Conservation (phyloP, 768 basidiomycete genomes). For the Tricholoma sp. region DNA sequence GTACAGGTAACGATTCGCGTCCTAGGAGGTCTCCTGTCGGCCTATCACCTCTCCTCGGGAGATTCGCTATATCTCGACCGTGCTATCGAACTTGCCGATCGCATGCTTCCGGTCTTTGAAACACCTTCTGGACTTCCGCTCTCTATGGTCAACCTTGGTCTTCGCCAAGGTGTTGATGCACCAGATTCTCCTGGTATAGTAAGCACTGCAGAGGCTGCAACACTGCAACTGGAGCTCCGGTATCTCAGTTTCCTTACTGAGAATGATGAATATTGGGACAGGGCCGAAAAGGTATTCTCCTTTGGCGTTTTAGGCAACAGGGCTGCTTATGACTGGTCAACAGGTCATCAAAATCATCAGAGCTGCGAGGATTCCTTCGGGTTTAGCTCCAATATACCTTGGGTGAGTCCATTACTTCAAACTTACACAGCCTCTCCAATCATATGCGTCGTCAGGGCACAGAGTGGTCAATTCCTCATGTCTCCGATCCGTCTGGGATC, state of each 20-base stretch:
- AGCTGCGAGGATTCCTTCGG: constrained; percentile 51
- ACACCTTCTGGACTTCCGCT: constrained; percentile 75
- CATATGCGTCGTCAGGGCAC: constrained; percentile 21
- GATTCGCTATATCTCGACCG: constrained; percentile 71
- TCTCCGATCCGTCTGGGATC: constrained; percentile 90
- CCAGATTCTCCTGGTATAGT: constrained; percentile 50
- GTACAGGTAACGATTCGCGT: constrained; percentile 88
- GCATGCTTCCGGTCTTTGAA: constrained; percentile 78
- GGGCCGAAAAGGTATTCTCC: constrained; percentile 58
- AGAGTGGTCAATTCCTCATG: constrained; percentile 44
- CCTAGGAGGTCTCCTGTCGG: constrained; percentile 84
- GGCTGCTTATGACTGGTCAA: neutral
- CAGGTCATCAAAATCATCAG: constrained; percentile 69
- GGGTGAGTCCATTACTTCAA: constrained; percentile 38
- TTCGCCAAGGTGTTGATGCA: constrained; percentile 1
- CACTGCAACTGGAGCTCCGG: constrained; percentile 85
- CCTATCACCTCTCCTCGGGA: constrained; percentile 78
- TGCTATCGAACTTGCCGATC: constrained; percentile 69
- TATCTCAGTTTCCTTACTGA: constrained; percentile 78
- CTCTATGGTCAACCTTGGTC: constrained; percentile 56
- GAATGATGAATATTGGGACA: constrained; percentile 79
- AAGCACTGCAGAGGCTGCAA: constrained; percentile 82
- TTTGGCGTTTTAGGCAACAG: neutral
- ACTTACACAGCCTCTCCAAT: too few relatives aligned
- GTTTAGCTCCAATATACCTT: constrained; percentile 81